These are phyloP conservation scores for Castanea sativa DNA, from an alignment of 306 rosid genomes.

Conservation along the genomic window DNA sequence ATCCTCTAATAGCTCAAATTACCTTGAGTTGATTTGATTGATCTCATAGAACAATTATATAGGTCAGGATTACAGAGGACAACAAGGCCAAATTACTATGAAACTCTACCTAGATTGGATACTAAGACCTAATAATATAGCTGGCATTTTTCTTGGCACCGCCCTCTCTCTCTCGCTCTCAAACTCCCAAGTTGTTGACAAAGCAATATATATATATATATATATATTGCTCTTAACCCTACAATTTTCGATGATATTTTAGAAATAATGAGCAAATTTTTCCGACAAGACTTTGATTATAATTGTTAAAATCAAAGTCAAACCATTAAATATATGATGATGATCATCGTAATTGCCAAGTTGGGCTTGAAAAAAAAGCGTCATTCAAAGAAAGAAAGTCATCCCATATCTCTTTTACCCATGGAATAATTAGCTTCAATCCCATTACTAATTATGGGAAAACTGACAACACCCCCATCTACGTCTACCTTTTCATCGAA, in stretches of 20 bases:
- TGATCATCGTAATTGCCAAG: not conserved
- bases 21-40: too few species aligned
- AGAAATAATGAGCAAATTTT: not conserved
- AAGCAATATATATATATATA: not conserved
- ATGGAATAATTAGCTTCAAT: not conserved
- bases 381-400: not conserved
- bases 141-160: conserved; percentile 4
- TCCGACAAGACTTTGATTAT: not conserved
- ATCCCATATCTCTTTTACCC: conserved; percentile 10
- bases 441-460: not conserved
- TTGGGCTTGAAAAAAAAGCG: not conserved
- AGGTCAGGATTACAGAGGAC: too few species aligned
- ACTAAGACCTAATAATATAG: not conserved
- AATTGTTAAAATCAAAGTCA: conserved; percentile 5
- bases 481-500: not conserved
- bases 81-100: too few species aligned
- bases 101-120: too few species aligned
- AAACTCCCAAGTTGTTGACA: not conserved
- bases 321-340: not conserved
- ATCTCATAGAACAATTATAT: too few species aligned
- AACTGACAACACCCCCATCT: not conserved
- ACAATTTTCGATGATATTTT: not conserved
- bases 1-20: too few species aligned
- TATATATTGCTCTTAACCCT: conserved; percentile 1
- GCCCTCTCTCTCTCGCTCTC: not conserved